These are phyloP conservation scores for Talaromyces sp. DNA, from an alignment of 2,329 filamentous ascomycete genomes.

Conservation along the genomic window DNA sequence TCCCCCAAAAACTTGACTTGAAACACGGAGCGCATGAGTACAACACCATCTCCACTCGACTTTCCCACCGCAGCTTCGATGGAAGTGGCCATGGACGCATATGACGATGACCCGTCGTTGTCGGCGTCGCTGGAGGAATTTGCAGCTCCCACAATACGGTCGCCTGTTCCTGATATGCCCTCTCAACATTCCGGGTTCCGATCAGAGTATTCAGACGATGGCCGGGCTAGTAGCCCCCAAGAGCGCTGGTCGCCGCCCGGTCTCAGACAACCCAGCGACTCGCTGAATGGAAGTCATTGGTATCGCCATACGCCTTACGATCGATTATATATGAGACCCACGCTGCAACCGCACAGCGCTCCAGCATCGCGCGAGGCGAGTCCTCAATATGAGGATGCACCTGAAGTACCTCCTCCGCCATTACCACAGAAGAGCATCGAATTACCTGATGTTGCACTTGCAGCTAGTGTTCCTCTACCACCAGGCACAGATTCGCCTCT, in stretches of 20 bases:
- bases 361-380: constrained; percentile 56
- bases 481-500: constrained; percentile 53
- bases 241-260: constrained; percentile 65
- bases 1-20: background rate
- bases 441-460: constrained; percentile 49
- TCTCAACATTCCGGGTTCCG: constrained; percentile 64
- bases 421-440: constrained; percentile 29
- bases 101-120: constrained; percentile 59
- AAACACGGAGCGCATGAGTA: constrained; percentile 15
- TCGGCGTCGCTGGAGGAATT: constrained; percentile 62
- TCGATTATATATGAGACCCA: constrained; percentile 43
- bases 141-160: constrained; percentile 52
- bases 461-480: constrained; percentile 58
- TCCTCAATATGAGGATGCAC: constrained; percentile 58
- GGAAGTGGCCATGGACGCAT: constrained; percentile 47
- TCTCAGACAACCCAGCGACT: constrained; percentile 50
- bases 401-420: constrained; percentile 39
- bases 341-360: constrained; percentile 41
- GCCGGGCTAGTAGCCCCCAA: constrained; percentile 29
- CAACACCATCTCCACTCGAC: constrained; percentile 23
- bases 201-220: constrained; percentile 49
- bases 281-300: constrained; percentile 56
- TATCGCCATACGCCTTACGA: constrained; percentile 50
- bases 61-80: constrained; percentile 36
- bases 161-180: constrained; percentile 53